These are phyloP conservation scores for Chlamydomonas sphaeroides DNA, from an alignment of 139 green algal genomes.

Conservation along the genomic window DNA sequence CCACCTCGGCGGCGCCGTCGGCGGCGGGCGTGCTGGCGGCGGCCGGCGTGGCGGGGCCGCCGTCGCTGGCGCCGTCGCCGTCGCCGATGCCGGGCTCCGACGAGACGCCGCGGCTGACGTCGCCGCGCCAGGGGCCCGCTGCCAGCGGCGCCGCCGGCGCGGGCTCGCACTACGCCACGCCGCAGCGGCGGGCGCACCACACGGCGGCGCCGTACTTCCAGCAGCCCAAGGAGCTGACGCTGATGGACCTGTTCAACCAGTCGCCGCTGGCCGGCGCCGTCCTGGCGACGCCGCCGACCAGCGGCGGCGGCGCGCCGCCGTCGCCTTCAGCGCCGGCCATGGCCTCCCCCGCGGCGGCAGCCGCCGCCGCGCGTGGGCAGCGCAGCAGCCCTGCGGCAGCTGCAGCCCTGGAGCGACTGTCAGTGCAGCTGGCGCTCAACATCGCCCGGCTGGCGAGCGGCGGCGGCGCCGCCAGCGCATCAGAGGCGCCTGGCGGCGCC, in stretches of 20 bases:
- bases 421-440: slow-evolving; percentile 19
- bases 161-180: too few relatives aligned
- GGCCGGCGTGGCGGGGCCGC: too few relatives aligned
- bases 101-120: too few relatives aligned
- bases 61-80: too few relatives aligned
- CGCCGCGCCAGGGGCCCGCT: too few relatives aligned
- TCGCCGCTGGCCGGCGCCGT: slow-evolving; percentile 20
- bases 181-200: too few relatives aligned
- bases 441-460: slow-evolving; percentile 21
- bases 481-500: too few relatives aligned
- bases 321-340: not conserved
- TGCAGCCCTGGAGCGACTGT: slow-evolving; percentile 18
- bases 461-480: too few relatives aligned
- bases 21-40: not conserved
- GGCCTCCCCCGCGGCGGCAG: not conserved
- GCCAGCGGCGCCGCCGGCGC: too few relatives aligned
- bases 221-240: slow-evolving; percentile 9
- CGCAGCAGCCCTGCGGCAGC: too few relatives aligned
- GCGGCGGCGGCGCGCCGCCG: slow-evolving; percentile 5
- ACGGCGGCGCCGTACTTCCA: too few relatives aligned
- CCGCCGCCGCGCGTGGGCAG: not conserved
- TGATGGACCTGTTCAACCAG: slow-evolving; percentile 30
- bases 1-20: slow-evolving; percentile 4
- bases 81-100: too few relatives aligned
- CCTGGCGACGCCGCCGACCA: slow-evolving; percentile 4